Base-by-base conservation (phyloP, 306 rosid species). In the Quercus mongolica region DNA sequence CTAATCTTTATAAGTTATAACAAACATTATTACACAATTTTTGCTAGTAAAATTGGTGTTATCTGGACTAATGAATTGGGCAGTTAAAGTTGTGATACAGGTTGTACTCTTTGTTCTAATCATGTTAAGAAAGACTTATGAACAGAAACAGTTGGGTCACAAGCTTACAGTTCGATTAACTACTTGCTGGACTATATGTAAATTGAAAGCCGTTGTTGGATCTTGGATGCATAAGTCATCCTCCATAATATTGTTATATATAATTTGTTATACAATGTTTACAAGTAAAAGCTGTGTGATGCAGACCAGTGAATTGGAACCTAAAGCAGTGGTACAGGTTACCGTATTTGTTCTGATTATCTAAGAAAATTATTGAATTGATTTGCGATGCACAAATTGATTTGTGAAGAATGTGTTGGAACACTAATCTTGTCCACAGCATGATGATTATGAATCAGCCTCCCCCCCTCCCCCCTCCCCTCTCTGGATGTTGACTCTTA, bases 41-140 rank as follows among this genome's bases (percentile, higher is more conserved):
- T 67, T 78, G 69, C 55, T 64, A 90, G 71, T 28, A 79, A 78
- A 89, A 80, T 86, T 80, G 69, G 73, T 88, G 56, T 88, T 82
- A 81, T 88, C 73, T 89, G 83, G 84, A 94, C 92, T 91, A 90
- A 92, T 91, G 86, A 86, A 89, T 82, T 87, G 86, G 89, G 78
- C 83, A 69, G 77, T 85, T 74, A 90, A 87, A 94, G 91, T 82
- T 94, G 84, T 94, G 92, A 75, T 92, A 91, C 95, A 91, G 95
- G 97, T 91, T 78, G 78, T 82, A 85, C 81, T 80, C 81, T 83
- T 79, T 83, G 85, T 78, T 86, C 84, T 92, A 90, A 90, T 81
- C 90, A 81, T 83, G 83, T 81, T 86, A 94, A 90, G 87, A 86
- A 90, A 83, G 88, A 91, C 79, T 19, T 79, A 80, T 80, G 90